Base-by-base conservation (phyloP, 257 asterid genomes). In the Verbena officinalis region DNA sequence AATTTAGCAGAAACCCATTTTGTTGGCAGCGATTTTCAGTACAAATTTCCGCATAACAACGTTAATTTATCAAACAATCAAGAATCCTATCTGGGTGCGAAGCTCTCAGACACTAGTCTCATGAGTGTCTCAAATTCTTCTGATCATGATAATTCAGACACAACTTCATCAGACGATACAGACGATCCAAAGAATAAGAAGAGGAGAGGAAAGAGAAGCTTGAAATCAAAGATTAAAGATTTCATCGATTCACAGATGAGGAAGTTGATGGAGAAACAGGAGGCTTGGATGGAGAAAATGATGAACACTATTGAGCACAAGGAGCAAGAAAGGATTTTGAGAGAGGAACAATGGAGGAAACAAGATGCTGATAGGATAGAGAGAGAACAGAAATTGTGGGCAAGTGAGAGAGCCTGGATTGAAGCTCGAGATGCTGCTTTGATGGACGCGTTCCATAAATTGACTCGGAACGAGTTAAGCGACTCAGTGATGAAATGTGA, bases 341-440 rank as follows among this genome's bases (percentile, higher is more conserved):
- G 96, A 52, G 96, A 87, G 66, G 93, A 84, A 43, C 88, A 80
- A 42, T 89, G 98, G 98, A 77, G 89, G 77, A 79, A 79, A 54
- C 88, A 87, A 65, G 95, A 92, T 36, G 79, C 73, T 0, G 85
- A 62, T 0, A 76, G 97, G 72, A 77, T 85, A 7, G 95, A 92
- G 3, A 74, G 81, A 19, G 91, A 87, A 70, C 94, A 80, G 10
- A 76, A 73, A 59, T 61, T 83, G 34, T 92, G 98, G 98, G 94
- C 91, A 11, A 65, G 63, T 7, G 96, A 89, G 58, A 82, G 89
- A 51, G 87, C 83, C 0, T 87, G 95, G 98, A 85, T 92, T 14
- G 88, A 84, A 75, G 84, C 84, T 0, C 71, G 94, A 0, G 97
- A 89, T 20, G 64, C 84, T 1, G 73, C 93, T 3, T 52, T 89